A percentile compares a stretch with the other conserved stretches of the same genome.
These are phyloP conservation scores for Zasmidium angulare DNA, from an alignment of 2,329 filamentous ascomycete species.

Conservation along the genomic window DNA sequence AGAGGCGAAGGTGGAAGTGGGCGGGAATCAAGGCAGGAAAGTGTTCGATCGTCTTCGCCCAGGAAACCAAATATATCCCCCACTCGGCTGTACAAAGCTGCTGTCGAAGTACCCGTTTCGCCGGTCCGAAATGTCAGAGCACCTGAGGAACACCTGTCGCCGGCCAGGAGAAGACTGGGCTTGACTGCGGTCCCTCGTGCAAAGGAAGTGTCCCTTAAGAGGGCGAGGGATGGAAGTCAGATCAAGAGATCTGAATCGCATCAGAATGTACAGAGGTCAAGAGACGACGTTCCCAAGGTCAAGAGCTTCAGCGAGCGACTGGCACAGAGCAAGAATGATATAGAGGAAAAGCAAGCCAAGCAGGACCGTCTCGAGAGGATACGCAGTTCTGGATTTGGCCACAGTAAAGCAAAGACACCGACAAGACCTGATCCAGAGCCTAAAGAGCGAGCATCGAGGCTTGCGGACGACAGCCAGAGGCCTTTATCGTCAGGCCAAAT, in stretches of 20 bases:
- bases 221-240: conserved; percentile 50
- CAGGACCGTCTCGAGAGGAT: conserved; percentile 44
- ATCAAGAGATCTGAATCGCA: conserved; percentile 21
- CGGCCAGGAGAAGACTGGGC: conserved; percentile 75
- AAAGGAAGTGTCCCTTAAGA: conserved; percentile 79
- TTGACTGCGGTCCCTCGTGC: conserved; percentile 86
- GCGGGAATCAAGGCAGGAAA: conserved; percentile 2
- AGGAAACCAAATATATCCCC: conserved; percentile 17
- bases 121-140: conserved; percentile 54
- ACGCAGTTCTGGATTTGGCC: conserved; percentile 38
- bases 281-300: conserved; percentile 13
- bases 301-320: conserved; percentile 82
- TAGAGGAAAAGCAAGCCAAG: conserved; percentile 46
- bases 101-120: conserved; percentile 76
- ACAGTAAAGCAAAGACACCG: conserved; percentile 9
- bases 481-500: conserved; percentile 18
- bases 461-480: conserved; percentile 6
- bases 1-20: not conserved
- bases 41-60: conserved; percentile 1
- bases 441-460: not conserved
- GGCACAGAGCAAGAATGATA: conserved; percentile 59
- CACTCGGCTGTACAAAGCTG: conserved; percentile 26
- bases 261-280: conserved; percentile 8
- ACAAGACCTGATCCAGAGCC: not conserved
- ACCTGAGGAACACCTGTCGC: conserved; percentile 64